Base-by-base conservation (phyloP, 2,329 filamentous ascomycete species). In the Fusarium pseudoanthophilum region DNA sequence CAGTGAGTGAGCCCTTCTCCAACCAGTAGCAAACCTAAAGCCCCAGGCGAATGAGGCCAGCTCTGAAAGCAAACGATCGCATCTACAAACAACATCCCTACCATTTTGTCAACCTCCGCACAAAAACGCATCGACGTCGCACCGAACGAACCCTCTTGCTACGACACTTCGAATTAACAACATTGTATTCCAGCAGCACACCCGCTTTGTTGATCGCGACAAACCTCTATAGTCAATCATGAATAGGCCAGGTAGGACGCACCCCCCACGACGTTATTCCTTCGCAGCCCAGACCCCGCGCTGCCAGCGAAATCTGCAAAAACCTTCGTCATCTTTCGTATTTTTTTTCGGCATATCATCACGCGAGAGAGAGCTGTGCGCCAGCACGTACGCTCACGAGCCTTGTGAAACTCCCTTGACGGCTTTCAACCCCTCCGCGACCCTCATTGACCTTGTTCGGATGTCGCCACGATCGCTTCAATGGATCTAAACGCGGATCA, bases 161-260 rank as follows among this genome's bases (percentile, higher is more conserved):
- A 57, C 70, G 65, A 69, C 46, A 64, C 63, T n/a, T 70, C 60
- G 61, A 73, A 51, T 65, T 61, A 45, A 61, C 51, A 71, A 57
- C 66, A 55, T 57, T 58, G 52, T 43, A 67, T 49, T 32, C 32
- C 26, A 53, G 51, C 40, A 63, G 46, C 57, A 51, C 53, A 46
- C 58, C 51, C 58, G 48, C 56, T 63, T 66, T 55, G 67, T 70
- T 59, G 56, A 71, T 72, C 71, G 76, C 76, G 75, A 79, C 69
- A 77, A 69, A 69, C 64, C 64, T 64, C 70, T 74, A 71, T 79
- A 82, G 85, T 81, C 79, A 82, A 85, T 81, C 79, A 90, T 90
- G 88, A 89, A 89, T 82, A 85, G 88, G 85, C 85, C 87, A 89
- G 88, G 88, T 90, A 89, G 81, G 84, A 79, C 78, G 67, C 75